A percentile compares a stretch with the other conserved stretches of the same genome.
These are phyloP conservation scores for Wallacemonas sp. DNA, from an alignment of 208 protist species.

Conservation along the genomic window DNA sequence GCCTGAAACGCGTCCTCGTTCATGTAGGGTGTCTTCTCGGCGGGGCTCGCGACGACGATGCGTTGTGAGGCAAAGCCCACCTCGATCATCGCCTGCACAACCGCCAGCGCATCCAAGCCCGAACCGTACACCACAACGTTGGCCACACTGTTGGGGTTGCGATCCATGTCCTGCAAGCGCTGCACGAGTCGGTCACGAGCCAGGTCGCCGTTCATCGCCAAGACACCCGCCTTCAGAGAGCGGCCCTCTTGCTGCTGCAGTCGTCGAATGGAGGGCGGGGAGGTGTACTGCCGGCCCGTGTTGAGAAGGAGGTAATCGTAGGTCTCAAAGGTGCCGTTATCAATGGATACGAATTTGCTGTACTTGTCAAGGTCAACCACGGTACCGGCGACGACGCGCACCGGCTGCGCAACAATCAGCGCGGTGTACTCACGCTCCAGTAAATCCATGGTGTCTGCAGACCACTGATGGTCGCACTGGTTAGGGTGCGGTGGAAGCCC, in stretches of 20 bases:
- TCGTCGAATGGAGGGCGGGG: constrained; percentile 51
- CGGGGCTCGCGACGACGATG: constrained; percentile 67
- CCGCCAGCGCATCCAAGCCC: constrained; percentile 71
- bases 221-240: constrained; percentile 40
- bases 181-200: constrained; percentile 60
- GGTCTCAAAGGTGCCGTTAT: constrained; percentile 84
- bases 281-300: constrained; percentile 85
- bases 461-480: constrained; percentile 52
- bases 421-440: constrained; percentile 79
- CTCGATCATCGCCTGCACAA: constrained; percentile 58
- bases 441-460: constrained; percentile 67
- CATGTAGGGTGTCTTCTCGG: constrained; percentile 25
- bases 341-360: constrained; percentile 73
- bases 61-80: constrained; percentile 77
- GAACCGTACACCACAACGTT: constrained; percentile 90
- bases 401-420: constrained; percentile 41
- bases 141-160: constrained; percentile 46
- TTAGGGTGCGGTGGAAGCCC: constrained; percentile 80
- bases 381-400: constrained; percentile 77
- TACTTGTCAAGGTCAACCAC: constrained; percentile 85
- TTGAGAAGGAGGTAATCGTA: constrained; percentile 91
- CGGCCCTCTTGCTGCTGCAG: constrained; percentile 63
- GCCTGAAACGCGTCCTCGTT: constrained; percentile 54
- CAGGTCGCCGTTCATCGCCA: constrained; percentile 56
- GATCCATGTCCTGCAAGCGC: constrained; percentile 55